These are phyloP conservation scores for Papiliotrema nemorosa DNA, from an alignment of 1,284 basidiomycete species.

Conservation along the genomic window DNA sequence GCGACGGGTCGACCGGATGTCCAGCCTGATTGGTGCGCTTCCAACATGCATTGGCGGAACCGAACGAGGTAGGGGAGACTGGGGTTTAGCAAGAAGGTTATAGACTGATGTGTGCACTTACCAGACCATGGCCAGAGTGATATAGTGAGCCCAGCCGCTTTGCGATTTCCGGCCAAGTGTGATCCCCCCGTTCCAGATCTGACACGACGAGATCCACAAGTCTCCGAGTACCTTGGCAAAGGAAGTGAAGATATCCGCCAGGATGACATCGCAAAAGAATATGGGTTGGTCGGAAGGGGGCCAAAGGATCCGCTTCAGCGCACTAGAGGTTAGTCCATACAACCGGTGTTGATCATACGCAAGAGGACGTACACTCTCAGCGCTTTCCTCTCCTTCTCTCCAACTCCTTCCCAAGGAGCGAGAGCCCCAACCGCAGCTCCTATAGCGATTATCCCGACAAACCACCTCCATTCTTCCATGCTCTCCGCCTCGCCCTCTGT, in stretches of 20 bases:
- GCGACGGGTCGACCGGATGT: conserved; percentile 70
- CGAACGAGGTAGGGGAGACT: conserved; percentile 89
- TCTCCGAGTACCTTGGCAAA: conserved; percentile 97
- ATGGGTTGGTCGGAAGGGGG: conserved; percentile 62
- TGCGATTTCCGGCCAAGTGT: conserved; percentile 62
- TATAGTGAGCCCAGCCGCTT: conserved; percentile 64
- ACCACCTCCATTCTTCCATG: conserved; percentile 69
- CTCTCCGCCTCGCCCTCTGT: conserved; percentile 58
- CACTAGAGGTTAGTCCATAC: conserved; percentile 48
- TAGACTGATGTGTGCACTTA: no score
- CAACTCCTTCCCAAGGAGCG: conserved; percentile 63
- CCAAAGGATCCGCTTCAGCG: conserved; percentile 68
- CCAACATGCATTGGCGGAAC: conserved; percentile 87
- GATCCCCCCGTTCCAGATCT: conserved; percentile 68
- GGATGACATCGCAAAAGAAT: conserved; percentile 86
- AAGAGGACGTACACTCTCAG: conserved; percentile 63
- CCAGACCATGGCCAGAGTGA: conserved; percentile 83
- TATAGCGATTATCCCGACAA: conserved; percentile 67
- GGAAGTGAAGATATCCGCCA: conserved; percentile 93
- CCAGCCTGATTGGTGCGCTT: conserved; percentile 68
- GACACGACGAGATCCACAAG: conserved; percentile 76
- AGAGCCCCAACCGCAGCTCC: conserved; percentile 59
- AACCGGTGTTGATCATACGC: background rate
- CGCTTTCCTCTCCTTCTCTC: conserved; percentile 66
- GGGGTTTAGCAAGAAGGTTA: conserved; percentile 15